Conservation (phyloP, 192 early-diverging fungal genomes). For the Coemansia sp. region DNA sequence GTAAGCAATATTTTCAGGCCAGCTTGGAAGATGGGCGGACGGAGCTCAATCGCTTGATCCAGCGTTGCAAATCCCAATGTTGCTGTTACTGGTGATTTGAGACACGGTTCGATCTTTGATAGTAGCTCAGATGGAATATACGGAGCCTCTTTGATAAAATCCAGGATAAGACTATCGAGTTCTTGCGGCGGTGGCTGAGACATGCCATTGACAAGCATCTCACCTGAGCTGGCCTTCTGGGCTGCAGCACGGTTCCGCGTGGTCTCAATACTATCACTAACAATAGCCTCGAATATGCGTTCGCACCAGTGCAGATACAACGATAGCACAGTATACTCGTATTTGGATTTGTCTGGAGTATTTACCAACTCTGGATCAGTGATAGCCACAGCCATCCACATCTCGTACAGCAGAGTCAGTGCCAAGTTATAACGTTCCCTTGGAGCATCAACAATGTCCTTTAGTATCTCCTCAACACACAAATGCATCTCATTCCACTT, state of each 20-base stretch:
- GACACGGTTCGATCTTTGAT: slow-evolving; percentile 22
- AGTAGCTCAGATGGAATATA: slow-evolving; percentile 12
- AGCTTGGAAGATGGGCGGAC: slow-evolving; percentile 31
- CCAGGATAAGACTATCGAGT: slow-evolving; percentile 20
- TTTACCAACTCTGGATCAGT: slow-evolving; percentile 30
- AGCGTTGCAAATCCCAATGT: slow-evolving; percentile 32
- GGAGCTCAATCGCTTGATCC: slow-evolving; percentile 45
- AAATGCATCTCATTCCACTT: slow-evolving; percentile 26
- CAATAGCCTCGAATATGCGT: slow-evolving; percentile 35
- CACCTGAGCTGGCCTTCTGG: too few species aligned
- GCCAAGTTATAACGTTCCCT: slow-evolving; percentile 34
- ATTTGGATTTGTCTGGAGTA: neutral
- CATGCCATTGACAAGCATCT: neutral
- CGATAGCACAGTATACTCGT: slow-evolving; percentile 20
- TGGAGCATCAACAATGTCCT: slow-evolving; percentile 28
- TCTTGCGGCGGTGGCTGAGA: slow-evolving; percentile 8
- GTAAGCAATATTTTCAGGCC: slow-evolving; percentile 38
- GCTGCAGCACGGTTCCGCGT: neutral
- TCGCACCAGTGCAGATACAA: slow-evolving; percentile 48
- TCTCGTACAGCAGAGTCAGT: slow-evolving; percentile 40
- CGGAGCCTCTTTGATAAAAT: slow-evolving; percentile 43
- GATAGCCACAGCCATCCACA: slow-evolving; percentile 46
- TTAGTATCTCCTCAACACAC: slow-evolving; percentile 25
- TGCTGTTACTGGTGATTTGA: slow-evolving; percentile 25
- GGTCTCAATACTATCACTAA: slow-evolving; percentile 17